Evolutionary conservation across 1,139 yeast genomes (phyloP).

Genomic region (Pichia sp.): DNA sequence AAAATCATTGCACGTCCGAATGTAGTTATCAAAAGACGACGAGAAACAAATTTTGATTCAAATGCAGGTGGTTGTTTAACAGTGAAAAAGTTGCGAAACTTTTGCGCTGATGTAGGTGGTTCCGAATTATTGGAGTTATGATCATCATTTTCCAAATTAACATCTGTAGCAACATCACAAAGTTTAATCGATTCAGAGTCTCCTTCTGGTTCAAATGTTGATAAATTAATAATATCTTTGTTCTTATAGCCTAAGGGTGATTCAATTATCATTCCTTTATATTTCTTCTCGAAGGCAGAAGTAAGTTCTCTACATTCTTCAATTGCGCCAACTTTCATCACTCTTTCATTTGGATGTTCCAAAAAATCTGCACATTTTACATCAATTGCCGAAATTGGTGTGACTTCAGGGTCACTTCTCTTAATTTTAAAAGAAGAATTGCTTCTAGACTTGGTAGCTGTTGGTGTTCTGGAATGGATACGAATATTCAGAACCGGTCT

Average conservation of each 20-base stretch:
- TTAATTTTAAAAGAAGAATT: constrained; percentile 15
- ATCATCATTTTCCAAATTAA: constrained; percentile 18
- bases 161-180: constrained; percentile 7
- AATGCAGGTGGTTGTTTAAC: constrained; percentile 11
- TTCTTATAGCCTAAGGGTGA: constrained; percentile 46
- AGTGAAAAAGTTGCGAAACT: constrained; percentile 30
- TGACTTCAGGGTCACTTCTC: constrained; percentile 30
- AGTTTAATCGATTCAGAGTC: constrained; percentile 23
- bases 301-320: constrained; percentile 34
- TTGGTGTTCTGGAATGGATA: constrained; percentile 23
- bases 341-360: constrained; percentile 59
- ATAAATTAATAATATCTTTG: constrained; percentile 19
- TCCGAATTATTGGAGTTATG: constrained; percentile 16
- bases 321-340: constrained; percentile 53
- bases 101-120: constrained; percentile 15
- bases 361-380: constrained; percentile 61
- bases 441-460: constrained; percentile 11
- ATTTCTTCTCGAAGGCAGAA: constrained; percentile 48
- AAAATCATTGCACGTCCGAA: constrained; percentile 52
- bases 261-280: constrained; percentile 51
- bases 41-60: constrained; percentile 8
- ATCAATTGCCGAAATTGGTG: constrained; percentile 55
- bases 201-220: constrained; percentile 8
- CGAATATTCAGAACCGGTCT: constrained; percentile 45
- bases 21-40: constrained; percentile 37